Evolutionary conservation across 352 stramenopile species (phyloP), one percentile per base, ranked within the genome.

Genomic region (Phytopythium litorale): DNA sequence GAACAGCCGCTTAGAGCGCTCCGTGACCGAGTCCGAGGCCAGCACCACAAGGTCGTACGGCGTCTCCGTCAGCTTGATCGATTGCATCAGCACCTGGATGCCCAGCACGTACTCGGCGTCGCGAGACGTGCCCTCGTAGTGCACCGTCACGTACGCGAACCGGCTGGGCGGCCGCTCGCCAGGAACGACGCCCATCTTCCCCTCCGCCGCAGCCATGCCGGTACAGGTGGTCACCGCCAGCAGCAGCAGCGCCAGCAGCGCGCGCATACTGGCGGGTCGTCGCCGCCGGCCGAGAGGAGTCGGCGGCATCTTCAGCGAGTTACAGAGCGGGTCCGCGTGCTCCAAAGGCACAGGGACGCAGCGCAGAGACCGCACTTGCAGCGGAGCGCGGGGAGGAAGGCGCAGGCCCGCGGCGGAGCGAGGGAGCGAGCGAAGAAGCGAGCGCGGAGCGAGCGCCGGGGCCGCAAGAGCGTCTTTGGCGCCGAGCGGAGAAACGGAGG

Each of bases 31-130:
- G 61, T 95, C 84, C 28, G 84, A 94, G 30, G 87, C 82, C 57
- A 96, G 62, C 66, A 96, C 84, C 32, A 96, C 84, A 58, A 96
- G 75, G 59, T 96, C 88, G 62, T 94, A 84, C 9, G 77, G 81
- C 35, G 86, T 92, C 40, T 78, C 78, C 43, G 86, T 89, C 61
- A 92, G 78, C 71, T 92, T 92, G 71, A 94, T 91, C 21, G 78
- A 90, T 66, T 94, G 81, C 80, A 93, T 93, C 13, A 94, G 66
- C 58, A 94, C 80, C 58, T 92, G 83, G 40, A 94, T 81, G 40
- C 84, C 86, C 57, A 94, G 66, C 13, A 94, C 86, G 65, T 94
- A 94, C 75, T 94, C 86, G 23, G 78, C 77, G 63, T 94, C 86
- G 59, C 84, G 83, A 40, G 69, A 86, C 49, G 86, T 94, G 52